phyloP scores from a whole-genome alignment of 2,329 filamentous ascomycete genomes.

The Colletotrichum lindemuthianum region DNA sequence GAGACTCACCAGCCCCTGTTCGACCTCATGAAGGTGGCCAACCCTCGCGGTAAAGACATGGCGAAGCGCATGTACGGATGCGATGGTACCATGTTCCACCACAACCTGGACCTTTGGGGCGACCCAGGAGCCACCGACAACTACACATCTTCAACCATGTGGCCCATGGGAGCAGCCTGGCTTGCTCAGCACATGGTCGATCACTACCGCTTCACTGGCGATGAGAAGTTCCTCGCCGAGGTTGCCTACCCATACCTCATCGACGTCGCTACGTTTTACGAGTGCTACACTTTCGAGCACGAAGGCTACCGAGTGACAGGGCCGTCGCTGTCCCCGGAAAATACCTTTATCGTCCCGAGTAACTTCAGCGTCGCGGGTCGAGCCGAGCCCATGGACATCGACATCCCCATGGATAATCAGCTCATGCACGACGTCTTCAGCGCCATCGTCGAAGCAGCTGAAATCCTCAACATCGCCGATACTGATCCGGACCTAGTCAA shows the following conservation, averaged over 20 bases:
- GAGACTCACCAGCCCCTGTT: conserved; percentile 55
- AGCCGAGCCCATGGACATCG: conserved; percentile 35
- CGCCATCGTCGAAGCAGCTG: conserved; percentile 20
- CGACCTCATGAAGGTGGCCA: conserved; percentile 45
- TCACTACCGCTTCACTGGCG: conserved; percentile 48
- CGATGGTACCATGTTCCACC: conserved; percentile 49
- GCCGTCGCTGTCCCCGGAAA: conserved; percentile 41
- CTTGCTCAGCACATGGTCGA: conserved; percentile 51
- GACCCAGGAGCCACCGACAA: conserved; percentile 50
- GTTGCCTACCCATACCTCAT: conserved; percentile 45
- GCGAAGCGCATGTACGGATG: conserved; percentile 50
- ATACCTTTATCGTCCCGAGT: conserved; percentile 37
- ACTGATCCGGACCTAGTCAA: conserved; percentile 5
- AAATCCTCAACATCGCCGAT: conserved; percentile 9
- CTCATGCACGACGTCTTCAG: conserved; percentile 26
- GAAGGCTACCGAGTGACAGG: conserved; percentile 40
- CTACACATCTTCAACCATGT: conserved; percentile 41
- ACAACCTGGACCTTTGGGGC: conserved; percentile 53
- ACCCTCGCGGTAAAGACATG: conserved; percentile 44
- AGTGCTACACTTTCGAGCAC: conserved; percentile 50
- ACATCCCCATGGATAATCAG: conserved; percentile 44
- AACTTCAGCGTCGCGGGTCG: conserved; percentile 20
- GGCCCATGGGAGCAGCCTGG: conserved; percentile 53
- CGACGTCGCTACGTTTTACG: conserved; percentile 48
- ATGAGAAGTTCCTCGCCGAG: conserved; percentile 39